A percentile compares a stretch with the other conserved stretches of the same genome.
These are phyloP conservation scores for Macrolepiota albuminosa DNA, from an alignment of 768 basidiomycete species.

Conservation along the genomic window DNA sequence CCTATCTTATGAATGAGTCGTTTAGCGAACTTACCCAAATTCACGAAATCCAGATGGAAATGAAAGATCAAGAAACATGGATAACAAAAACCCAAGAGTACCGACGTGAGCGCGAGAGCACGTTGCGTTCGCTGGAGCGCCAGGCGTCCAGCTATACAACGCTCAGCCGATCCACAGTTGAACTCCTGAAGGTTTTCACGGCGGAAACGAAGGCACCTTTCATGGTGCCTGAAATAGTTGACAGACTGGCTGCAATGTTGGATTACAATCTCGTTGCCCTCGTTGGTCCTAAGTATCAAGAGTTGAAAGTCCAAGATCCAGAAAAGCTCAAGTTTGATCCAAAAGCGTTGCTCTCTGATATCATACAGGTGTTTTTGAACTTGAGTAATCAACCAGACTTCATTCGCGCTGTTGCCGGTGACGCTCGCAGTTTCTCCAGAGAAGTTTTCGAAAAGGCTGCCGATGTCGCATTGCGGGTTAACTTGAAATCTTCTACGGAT, in stretches of 20 bases:
- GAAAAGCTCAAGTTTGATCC: conserved; percentile 92
- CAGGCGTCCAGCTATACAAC: conserved; percentile 84
- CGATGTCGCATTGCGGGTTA: conserved; percentile 52
- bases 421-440: conserved; percentile 87
- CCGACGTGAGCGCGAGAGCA: conserved; percentile 78
- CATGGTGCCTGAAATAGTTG: conserved; percentile 94
- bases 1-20: conserved; percentile 96
- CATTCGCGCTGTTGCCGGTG: conserved; percentile 82
- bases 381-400: conserved; percentile 78
- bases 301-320: conserved; percentile 78
- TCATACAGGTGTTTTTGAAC: conserved; percentile 89
- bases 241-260: conserved; percentile 92
- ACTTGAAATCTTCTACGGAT: conserved; percentile 74
- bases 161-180: conserved; percentile 85
- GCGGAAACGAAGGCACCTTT: conserved; percentile 89
- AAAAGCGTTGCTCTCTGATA: conserved; percentile 72
- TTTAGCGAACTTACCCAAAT: conserved; percentile 87
- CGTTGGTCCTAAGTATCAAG: conserved; percentile 83
- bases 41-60: conserved; percentile 78
- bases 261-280: conserved; percentile 91
- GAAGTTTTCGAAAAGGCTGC: conserved; percentile 80
- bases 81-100: conserved; percentile 58
- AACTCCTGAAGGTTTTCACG: conserved; percentile 87
- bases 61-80: conserved; percentile 75
- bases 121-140: conserved; percentile 75